Evolutionary conservation across 1,139 yeast species (phyloP).

Genomic region (Debaryomycetaceae sp.): DNA sequence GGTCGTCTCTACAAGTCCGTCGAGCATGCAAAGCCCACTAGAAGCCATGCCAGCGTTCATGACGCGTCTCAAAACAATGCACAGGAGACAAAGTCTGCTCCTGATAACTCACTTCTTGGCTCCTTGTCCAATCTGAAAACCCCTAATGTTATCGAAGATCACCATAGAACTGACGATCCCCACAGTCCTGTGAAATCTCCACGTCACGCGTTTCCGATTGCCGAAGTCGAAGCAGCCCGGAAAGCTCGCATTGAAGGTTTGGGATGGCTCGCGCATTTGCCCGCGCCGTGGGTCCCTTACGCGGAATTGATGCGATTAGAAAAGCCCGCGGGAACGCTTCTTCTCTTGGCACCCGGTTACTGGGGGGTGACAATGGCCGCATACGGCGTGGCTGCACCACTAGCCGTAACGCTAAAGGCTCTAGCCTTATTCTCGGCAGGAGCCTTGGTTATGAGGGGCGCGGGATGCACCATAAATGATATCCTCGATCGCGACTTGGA

Average conservation of each 20-base stretch:
- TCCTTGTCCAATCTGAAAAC: no score
- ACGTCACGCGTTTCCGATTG: slow-evolving; percentile 32
- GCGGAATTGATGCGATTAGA: slow-evolving; percentile 88
- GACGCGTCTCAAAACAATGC: no score
- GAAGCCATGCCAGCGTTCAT: no score
- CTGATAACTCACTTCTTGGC: no score
- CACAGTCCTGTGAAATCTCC: no score
- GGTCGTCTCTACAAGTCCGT: no score
- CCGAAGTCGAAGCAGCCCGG: slow-evolving; percentile 48
- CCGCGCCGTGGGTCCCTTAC: slow-evolving; percentile 70
- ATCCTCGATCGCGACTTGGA: slow-evolving; percentile 76
- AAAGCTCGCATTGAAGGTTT: slow-evolving; percentile 46
- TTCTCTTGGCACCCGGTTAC: slow-evolving; percentile 66
- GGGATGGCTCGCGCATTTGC: slow-evolving; percentile 54
- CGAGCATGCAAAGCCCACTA: no score
- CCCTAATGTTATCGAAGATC: no score
- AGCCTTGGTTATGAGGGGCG: slow-evolving; percentile 88
- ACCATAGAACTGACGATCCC: no score
- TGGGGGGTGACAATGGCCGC: slow-evolving; percentile 89
- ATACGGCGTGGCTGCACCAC: slow-evolving; percentile 55
- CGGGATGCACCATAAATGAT: slow-evolving; percentile 95
- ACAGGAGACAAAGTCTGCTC: no score
- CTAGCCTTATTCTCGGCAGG: slow-evolving; percentile 69
- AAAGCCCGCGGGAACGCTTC: slow-evolving; percentile 87
- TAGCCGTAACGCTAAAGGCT: slow-evolving; percentile 48